Base-by-base conservation (phyloP, 352 stramenopile genomes). In the Lagenidium giganteum region DNA sequence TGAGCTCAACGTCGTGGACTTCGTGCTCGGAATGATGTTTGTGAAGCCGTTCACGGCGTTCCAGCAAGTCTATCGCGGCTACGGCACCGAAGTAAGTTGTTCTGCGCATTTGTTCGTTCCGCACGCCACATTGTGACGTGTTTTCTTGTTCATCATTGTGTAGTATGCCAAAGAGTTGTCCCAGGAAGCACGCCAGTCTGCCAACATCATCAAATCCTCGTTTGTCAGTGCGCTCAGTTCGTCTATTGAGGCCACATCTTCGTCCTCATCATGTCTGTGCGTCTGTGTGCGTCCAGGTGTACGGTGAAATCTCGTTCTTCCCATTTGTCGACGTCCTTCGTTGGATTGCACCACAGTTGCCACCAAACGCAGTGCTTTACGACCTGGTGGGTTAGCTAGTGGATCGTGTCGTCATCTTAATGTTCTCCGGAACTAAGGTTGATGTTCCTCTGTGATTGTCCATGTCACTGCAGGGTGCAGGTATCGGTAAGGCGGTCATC, bases 141-240 rank as follows among this genome's bases (percentile, higher is more conserved):
- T n/a, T n/a, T n/a, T n/a, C n/a, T n/a, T n/a, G n/a, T n/a, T n/a
- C n/a, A n/a, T n/a, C n/a, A n/a, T 2, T 13, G 4, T 22, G 11
- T 42, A 92, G 77, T 93, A 93, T 30, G 77, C 62, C 2, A 93
- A 93, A 54, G 82, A 92, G 40, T 49, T 93, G 22, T 92, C 79
- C 11, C 75, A 61, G 9, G 72, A 93, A 43, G 82, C 82, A 11
- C 74, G 82, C 21, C 81, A 93, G 52, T 83, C 63, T 51, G 73
- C 60, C 20, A 88, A 91, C 51, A 59, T 77, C 31, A 74, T 87
- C 68, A 90, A 87, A 48, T 79, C 79, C 14, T 88, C 74, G 16
- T 89, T 74, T 41, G 82, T 93, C 48, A 43, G 66, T 56, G 14
- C 28, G 7, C 5, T 24, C 17, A 20, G 25, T 52, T 11, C 24